Evolutionary conservation across 371 early-diverging fungal genomes (phyloP), one percentile per base, ranked within the genome.

Genomic region (Fennellomyces sp.): DNA sequence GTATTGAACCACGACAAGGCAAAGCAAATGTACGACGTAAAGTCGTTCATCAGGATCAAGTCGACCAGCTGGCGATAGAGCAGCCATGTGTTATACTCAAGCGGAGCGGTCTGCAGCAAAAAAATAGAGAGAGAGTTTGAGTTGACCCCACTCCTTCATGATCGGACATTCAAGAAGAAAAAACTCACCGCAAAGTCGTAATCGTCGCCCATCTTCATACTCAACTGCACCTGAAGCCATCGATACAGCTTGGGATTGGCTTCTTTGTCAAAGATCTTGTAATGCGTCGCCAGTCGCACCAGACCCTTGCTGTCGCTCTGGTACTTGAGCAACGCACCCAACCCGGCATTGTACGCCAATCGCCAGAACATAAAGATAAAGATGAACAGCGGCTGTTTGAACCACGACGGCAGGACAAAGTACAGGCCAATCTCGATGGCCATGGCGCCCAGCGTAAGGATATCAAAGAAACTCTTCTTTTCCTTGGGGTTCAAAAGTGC

Each of bases 71-170:
- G 91, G 35, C 97, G 92, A 72, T 91, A 98, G 10, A 97, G 78
- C 52, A 97, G 81, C 98, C 98, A 98, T 2, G 92, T 87, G 66
- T 95, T 97, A 81, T 91, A 97, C 72, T 97, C 98, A 56, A 94
- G 73, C 1, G 97, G 97, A 28, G 88, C 85, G 2, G 80, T 68
- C 92, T 91, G 65, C 41, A 52, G 56, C 28, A 13, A 55, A n/a
- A 50, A 38, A 63, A 27, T 33, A 54, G 53, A 6, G n/a, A n/a
- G n/a, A n/a, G n/a, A n/a, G n/a, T n/a, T n/a, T n/a, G n/a, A n/a
- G n/a, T n/a, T n/a, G n/a, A 27, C 26, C 45, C 28, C 36, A 31
- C 10, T 19, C 12, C n/a, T 6, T 8, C 5, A 10, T 6, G n/a
- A 3, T 61, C 27, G 60, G 29, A 61, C 33, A 35, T 38, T 36